These are phyloP conservation scores for Musa schizocarpa DNA, from an alignment of 176 grass and related monocot genomes.

Conservation along the genomic window DNA sequence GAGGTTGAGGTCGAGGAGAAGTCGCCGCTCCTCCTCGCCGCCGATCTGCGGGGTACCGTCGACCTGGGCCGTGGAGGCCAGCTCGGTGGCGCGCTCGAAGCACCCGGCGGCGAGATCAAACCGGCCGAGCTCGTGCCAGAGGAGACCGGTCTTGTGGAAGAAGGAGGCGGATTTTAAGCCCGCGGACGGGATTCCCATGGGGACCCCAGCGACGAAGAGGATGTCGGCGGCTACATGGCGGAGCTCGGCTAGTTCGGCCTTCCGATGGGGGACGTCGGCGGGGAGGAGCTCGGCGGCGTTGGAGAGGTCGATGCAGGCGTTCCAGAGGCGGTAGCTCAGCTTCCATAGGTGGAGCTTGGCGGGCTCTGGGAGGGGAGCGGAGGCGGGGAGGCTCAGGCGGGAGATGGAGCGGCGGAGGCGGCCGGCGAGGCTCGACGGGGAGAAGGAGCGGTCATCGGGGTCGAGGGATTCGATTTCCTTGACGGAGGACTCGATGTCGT, in stretches of 20 bases:
- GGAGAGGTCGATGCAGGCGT: constrained; percentile 75
- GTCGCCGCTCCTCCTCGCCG: constrained; percentile 31
- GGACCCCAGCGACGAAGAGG: constrained; percentile 44
- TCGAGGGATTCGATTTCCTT: constrained; percentile 45
- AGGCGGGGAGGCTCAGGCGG: constrained; percentile 30
- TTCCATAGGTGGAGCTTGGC: constrained; percentile 59
- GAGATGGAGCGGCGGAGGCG: constrained; percentile 43
- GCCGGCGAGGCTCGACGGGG: constrained; percentile 34
- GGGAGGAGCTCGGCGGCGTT: constrained; percentile 29
- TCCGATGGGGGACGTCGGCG: constrained; percentile 6
- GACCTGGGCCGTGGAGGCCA: constrained; percentile 28
- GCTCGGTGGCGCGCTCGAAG: constrained; percentile 80
- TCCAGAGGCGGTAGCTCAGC: constrained; percentile 86
- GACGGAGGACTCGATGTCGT: constrained; percentile 48
- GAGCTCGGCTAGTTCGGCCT: constrained; percentile 46
- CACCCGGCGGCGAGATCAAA: constrained; percentile 65
- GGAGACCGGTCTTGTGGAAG: constrained; percentile 56
- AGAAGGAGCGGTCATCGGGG: constrained; percentile 15
- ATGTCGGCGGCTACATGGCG: constrained; percentile 71
- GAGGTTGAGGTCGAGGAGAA: constrained; percentile 56
- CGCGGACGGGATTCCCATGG: constrained; percentile 40
- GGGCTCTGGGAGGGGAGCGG: constrained; percentile 28
- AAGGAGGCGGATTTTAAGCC: constrained; percentile 56
- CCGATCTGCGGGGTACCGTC: neutral
- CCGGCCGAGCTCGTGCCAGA: constrained; percentile 66